These are phyloP conservation scores for Nicotiana tomentosiformis DNA, from an alignment of 257 asterid species.

Conservation along the genomic window DNA sequence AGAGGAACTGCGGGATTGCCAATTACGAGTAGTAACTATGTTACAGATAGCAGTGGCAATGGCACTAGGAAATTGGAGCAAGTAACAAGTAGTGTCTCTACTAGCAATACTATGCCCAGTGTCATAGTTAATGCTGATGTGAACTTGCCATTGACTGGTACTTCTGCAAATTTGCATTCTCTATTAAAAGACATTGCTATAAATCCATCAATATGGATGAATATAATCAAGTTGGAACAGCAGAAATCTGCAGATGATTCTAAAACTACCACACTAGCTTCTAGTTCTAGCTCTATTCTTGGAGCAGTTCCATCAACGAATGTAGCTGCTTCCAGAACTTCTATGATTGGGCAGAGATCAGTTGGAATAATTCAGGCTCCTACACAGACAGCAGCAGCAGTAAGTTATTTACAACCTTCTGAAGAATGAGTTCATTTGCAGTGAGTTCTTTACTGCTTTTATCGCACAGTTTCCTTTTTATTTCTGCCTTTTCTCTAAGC, in stretches of 20 bases:
- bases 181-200: slow-evolving; percentile 60
- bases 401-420: slow-evolving; percentile 24
- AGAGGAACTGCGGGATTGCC: slow-evolving; percentile 34
- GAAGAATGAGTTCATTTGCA: background rate
- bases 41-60: slow-evolving; percentile 3
- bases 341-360: slow-evolving; percentile 36
- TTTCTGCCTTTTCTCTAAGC: background rate
- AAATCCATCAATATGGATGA: slow-evolving; percentile 79
- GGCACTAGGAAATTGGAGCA: slow-evolving; percentile 27
- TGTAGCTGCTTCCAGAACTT: slow-evolving; percentile 27
- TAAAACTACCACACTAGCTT: slow-evolving; percentile 30
- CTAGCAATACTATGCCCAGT: slow-evolving; percentile 19
- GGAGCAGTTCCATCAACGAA: slow-evolving; percentile 46
- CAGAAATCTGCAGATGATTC: slow-evolving; percentile 45
- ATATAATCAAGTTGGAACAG: slow-evolving; percentile 57
- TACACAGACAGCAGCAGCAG: slow-evolving; percentile 42
- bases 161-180: slow-evolving; percentile 52
- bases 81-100: slow-evolving; percentile 16
- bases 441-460: background rate
- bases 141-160: slow-evolving; percentile 25
- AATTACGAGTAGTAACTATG: slow-evolving; percentile 17
- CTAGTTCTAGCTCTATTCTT: slow-evolving; percentile 32
- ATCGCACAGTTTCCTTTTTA: background rate
- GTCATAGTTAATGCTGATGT: slow-evolving; percentile 25
- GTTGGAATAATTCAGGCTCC: slow-evolving; percentile 45